Evolutionary conservation across 225 moss, liverwort and hornwort species (phyloP), one percentile per base, ranked within the genome.

Genomic region (Climacium dendroides): DNA sequence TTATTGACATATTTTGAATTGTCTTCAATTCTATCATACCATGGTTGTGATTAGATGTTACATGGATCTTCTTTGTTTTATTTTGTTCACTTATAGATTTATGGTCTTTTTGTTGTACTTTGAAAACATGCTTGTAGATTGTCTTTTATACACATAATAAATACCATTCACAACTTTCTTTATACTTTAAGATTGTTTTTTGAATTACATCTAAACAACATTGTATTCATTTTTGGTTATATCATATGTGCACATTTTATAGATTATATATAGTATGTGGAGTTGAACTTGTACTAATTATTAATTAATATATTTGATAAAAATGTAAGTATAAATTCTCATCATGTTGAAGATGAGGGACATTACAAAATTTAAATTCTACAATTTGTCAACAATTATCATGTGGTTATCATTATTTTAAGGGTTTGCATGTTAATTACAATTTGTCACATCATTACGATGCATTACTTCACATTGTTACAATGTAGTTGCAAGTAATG

Each of bases 21-120:
- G 10, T 45, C 72, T 72, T 45, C 5, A 72, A 43, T 47, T 47
- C 5, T 3, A 1, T 23, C 23, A 22, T 13, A 67, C 29, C 9
- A 15, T 63, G 9, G 18, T 63, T 63, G 18, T 34, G 9, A 62
- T 62, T 62, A 32, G 62, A 62, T 62, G 30, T 16, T 4, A 30
- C 0, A 1, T 62, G 32, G 30, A 37, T 39, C 12, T 67, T 23
- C 13, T 0, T 67, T 22, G 0, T n/a, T 67, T 23, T 23, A 23
- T 7, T 23, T 23, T 37, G 4, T 37, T 67, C 7, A 67, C 23
- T 23, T 13, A 23, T n/a, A 4, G n/a, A n/a, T 20, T 6, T 20
- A 8, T 8, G 8, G 24, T 25, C 29, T 65, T 18, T 65, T 65
- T n/a, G 11, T 20, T 19, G n/a, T 10, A 65, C 5, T 4, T 65